phyloP scores from a whole-genome alignment of 148 eudicot species.

The Chenopodium album region DNA sequence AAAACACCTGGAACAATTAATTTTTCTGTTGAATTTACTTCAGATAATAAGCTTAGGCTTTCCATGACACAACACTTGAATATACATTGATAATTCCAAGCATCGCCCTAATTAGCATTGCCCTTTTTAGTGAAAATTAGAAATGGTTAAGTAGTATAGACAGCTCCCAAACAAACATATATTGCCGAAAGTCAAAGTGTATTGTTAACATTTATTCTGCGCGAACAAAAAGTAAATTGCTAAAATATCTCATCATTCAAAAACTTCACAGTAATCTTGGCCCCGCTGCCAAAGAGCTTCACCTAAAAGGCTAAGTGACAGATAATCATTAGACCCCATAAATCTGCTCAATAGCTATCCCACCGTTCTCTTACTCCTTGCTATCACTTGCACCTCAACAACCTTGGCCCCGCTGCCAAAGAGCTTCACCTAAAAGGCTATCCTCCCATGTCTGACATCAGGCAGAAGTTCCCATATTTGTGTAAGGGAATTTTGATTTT shows the following conservation, averaged over 20 bases:
- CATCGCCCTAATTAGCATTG: not conserved
- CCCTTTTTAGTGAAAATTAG: not conserved
- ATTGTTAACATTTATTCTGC: not conserved
- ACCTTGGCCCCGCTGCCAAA: not conserved
- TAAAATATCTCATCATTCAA: not conserved
- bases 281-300: not conserved
- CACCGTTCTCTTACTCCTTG: not conserved
- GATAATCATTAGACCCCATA: not conserved
- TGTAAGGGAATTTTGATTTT: not conserved
- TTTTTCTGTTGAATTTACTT: conserved; percentile 26
- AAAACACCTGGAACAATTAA: conserved; percentile 35
- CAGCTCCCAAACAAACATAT: not conserved
- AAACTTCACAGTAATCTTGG: not conserved
- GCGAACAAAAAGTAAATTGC: not conserved
- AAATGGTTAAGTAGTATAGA: not conserved
- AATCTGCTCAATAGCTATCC: not conserved
- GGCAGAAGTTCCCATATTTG: not conserved
- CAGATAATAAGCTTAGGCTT: conserved; percentile 10
- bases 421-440: not conserved
- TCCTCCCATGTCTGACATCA: not conserved
- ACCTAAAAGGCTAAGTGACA: not conserved
- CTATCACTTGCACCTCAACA: not conserved
- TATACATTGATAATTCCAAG: not conserved
- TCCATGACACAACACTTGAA: conserved; percentile 11
- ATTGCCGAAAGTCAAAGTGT: not conserved